phyloP scores from a whole-genome alignment of 495 filamentous ascomycete species.

The Cercophora newfieldiana region DNA sequence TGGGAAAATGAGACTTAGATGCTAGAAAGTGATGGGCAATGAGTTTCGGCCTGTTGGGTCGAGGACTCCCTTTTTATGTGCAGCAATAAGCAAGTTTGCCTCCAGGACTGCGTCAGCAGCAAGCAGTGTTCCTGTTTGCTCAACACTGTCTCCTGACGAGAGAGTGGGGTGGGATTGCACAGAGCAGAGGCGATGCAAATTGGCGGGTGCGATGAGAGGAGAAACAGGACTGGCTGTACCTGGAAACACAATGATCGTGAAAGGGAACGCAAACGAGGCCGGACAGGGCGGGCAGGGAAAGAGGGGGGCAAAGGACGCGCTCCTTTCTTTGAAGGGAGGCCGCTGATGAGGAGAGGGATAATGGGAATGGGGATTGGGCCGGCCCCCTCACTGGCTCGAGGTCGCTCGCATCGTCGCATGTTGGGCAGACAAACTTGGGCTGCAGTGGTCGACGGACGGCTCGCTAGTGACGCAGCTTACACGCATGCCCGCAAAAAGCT shows the following conservation, averaged over 20 bases:
- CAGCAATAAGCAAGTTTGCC: not conserved
- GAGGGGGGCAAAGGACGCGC: not conserved
- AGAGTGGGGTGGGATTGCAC: not conserved
- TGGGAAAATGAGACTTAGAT: no score
- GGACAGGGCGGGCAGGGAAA: no score
- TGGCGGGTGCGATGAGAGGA: not conserved
- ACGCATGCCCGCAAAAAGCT: not conserved
- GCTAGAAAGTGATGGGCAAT: no score
- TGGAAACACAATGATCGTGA: not conserved
- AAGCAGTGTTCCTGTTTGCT: not conserved
- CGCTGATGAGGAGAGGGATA: not conserved
- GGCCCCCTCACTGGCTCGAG: not conserved
- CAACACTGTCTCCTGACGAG: not conserved
- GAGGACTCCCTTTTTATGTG: not conserved
- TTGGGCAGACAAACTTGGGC: not conserved
- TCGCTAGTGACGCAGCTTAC: slow-evolving; percentile 4
- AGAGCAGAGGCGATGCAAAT: not conserved
- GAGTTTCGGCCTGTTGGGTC: not conserved
- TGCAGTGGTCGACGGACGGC: not conserved
- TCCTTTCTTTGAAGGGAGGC: not conserved
- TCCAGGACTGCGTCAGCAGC: not conserved
- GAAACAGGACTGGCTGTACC: not conserved
- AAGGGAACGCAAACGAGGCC: not conserved
- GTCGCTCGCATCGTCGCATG: not conserved
- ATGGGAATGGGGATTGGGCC: not conserved